Evolutionary conservation across 2,329 filamentous ascomycete genomes (phyloP), one percentile per base, ranked within the genome.

Genomic region (Huntiella savannae): DNA sequence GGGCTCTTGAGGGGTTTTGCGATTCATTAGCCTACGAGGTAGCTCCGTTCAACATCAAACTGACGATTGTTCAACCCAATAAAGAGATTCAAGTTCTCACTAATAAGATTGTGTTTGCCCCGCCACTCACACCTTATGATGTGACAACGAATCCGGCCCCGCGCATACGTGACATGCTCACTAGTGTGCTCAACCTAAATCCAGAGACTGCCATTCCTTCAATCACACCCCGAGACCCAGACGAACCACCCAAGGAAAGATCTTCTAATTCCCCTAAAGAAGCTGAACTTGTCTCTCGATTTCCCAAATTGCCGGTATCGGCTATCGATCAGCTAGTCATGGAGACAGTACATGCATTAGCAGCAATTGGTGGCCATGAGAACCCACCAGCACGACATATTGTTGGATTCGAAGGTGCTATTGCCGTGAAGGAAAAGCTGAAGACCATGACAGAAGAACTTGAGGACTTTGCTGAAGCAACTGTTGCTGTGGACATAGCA

Each of bases 11-110:
- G 63, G 91, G 88, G 13, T 95, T 91, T 60, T 95, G 87, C 63
- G 88, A 96, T 63, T 85, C 84, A 50, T 70, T 98, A 17, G 87
- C 88, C 1, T 98, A 95, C 62, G 91, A 98, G 62, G 82, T 98
- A 52, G 82, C 88, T 0, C 91, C 91, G 0, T 96, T 96, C 67
- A 95, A 95, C 63, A 77, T 96, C 64, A 93, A 88, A 61, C 75
- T 96, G 60, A 95, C 86, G 36, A 87, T 96, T 53, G 80, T 98
- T 39, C 88, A 98, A 66, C 86, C 87, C 19, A 92, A 86, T 62
- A 85, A 94, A 63, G 88, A 96, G 64, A 83, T 94, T 51, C 77
- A 81, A 52, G 77, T 85, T 32, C 69, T 96, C 48, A 91, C 84
- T 22, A 93, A 93, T 62, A 78, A 80, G 47, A 81, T 96, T 55